Conservation (phyloP, 139 green algal species). For the Closterium sp. region DNA sequence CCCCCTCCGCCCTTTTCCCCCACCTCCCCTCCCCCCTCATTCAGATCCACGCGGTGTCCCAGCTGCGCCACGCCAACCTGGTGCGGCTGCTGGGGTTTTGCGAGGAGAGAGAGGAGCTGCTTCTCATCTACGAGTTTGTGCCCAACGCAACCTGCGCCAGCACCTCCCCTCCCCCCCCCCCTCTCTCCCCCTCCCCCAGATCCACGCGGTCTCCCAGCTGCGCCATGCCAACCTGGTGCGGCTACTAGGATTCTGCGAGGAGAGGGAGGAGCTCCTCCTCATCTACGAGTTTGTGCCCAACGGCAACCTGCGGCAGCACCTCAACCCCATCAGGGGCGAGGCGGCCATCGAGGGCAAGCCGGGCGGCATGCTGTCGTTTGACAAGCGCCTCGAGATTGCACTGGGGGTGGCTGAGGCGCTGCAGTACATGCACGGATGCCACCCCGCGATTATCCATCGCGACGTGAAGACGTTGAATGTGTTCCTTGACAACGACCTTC, state of each 20-base stretch:
- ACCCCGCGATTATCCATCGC: background rate
- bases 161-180: no score
- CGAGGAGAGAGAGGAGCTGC: conserved; percentile 7
- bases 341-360: no score
- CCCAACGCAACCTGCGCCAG: no score
- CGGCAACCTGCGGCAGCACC: conserved; percentile 9
- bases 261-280: conserved; percentile 11
- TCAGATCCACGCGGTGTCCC: background rate
- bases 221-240: conserved; percentile 19
- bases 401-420: background rate
- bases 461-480: background rate
- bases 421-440: background rate
- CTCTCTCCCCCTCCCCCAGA: background rate
- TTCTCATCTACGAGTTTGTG: conserved; percentile 5
- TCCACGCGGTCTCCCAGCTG: conserved; percentile 25
- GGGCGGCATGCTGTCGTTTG: background rate
- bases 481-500: background rate
- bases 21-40: no score
- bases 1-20: background rate
- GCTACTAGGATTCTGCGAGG: conserved; percentile 17
- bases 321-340: no score
- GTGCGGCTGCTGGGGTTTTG: conserved; percentile 19
- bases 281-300: conserved; percentile 28
- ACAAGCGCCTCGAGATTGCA: background rate
- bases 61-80: conserved; percentile 17